Conservation (phyloP, 208 protist species). For the Phytomonas sp. region DNA sequence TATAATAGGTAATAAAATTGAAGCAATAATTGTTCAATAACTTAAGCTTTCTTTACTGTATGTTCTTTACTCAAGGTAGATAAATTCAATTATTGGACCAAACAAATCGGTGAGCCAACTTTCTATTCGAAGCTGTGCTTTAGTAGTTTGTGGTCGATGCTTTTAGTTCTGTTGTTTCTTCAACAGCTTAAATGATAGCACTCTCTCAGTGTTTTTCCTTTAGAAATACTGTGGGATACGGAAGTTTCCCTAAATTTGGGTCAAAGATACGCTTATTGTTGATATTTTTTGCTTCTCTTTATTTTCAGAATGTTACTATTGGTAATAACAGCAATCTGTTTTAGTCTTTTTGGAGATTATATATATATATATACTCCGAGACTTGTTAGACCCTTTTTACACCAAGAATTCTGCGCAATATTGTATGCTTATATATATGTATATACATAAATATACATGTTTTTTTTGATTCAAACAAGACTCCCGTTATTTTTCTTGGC, state of each 20-base stretch:
- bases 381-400: conserved; percentile 4
- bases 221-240: not conserved
- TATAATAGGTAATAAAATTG: not conserved
- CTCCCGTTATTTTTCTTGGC: not conserved
- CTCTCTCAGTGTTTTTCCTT: not conserved
- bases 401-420: not conserved
- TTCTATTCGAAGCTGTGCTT: not conserved
- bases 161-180: conserved; percentile 1
- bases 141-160: not conserved
- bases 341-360: not conserved
- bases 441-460: conserved; percentile 1
- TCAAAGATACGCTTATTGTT: conserved; percentile 6
- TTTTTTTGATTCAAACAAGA: not conserved
- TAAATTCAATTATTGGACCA: not conserved
- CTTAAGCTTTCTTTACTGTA: not conserved
- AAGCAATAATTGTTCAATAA: not conserved
- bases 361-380: conserved; percentile 5
- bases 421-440: not conserved
- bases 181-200: conserved; percentile 5
- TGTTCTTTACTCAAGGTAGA: not conserved
- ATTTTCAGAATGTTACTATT: conserved; percentile 9
- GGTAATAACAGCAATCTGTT: not conserved
- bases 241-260: not conserved
- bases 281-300: conserved; percentile 6
- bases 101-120: not conserved